Evolutionary conservation across 164 flowering plant genomes (phyloP).

Genomic region (Annona squamosa): DNA sequence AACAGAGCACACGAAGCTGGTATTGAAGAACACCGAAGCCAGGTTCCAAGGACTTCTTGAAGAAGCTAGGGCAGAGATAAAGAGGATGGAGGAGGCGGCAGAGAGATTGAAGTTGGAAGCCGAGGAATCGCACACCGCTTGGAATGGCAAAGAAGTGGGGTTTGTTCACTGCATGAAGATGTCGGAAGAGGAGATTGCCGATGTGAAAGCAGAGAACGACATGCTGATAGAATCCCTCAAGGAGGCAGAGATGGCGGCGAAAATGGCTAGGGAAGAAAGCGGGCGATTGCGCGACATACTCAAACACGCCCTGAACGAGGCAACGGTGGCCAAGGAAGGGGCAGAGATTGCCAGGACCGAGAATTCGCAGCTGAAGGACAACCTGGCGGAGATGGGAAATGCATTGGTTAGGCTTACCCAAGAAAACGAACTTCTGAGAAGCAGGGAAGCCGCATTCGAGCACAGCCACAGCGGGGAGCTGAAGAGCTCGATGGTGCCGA

Average conservation of each 20-base stretch:
- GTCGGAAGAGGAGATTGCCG: conserved; percentile 5
- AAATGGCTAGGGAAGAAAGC: conserved; percentile 52
- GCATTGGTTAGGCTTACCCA: conserved; percentile 27
- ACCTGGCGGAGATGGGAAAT: conserved; percentile 46
- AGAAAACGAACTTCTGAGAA: conserved; percentile 47
- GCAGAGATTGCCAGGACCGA: conserved; percentile 64
- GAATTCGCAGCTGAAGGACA: conserved; percentile 63
- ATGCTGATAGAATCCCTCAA: not conserved
- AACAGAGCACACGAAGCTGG: conserved; percentile 26
- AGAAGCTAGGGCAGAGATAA: conserved; percentile 49
- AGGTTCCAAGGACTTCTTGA: conserved; percentile 30
- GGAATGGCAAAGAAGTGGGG: conserved; percentile 65
- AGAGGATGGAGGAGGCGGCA: conserved; percentile 30
- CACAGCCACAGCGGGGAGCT: conserved; percentile 55
- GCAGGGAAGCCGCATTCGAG: conserved; percentile 39
- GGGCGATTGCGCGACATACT: conserved; percentile 62
- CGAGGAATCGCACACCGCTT: conserved; percentile 60
- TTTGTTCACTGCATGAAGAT: conserved; percentile 52
- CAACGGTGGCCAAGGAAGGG: conserved; percentile 76
- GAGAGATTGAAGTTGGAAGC: conserved; percentile 68
- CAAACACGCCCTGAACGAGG: conserved; percentile 77
- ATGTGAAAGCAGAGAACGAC: not conserved
- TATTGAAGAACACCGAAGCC: conserved; percentile 28
- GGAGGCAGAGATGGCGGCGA: conserved; percentile 7
- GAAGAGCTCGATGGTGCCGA: conserved; percentile 29